phyloP scores from a whole-genome alignment of 2,329 filamentous ascomycete species.

The Neopestalotiopsis sp. region DNA sequence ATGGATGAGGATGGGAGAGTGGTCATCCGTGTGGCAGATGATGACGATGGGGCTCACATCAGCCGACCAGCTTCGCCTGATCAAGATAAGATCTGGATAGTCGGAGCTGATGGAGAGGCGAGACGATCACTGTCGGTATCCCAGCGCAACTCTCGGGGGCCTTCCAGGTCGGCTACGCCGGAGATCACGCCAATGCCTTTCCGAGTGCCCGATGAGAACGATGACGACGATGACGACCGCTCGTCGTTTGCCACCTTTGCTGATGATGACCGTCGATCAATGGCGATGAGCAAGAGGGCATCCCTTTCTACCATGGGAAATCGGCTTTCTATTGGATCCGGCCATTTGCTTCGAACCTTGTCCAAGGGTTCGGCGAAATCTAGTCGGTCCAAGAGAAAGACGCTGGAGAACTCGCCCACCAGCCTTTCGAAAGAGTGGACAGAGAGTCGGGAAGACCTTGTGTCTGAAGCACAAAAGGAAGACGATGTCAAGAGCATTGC shows the following conservation, averaged over 20 bases:
- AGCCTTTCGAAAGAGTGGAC: slow-evolving; percentile 26
- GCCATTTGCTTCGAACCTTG: slow-evolving; percentile 47
- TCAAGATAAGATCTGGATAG: slow-evolving; percentile 39
- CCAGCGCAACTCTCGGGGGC: slow-evolving; percentile 30
- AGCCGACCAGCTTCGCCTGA: slow-evolving; percentile 26
- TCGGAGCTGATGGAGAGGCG: slow-evolving; percentile 36
- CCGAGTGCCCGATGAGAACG: slow-evolving; percentile 52
- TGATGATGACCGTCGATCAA: slow-evolving; percentile 53
- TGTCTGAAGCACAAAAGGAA: slow-evolving; percentile 41
- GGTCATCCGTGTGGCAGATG: slow-evolving; percentile 54
- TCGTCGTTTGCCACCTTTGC: slow-evolving; percentile 76
- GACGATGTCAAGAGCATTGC: slow-evolving; percentile 58
- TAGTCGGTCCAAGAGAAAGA: slow-evolving; percentile 32
- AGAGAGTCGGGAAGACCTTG: slow-evolving; percentile 53
- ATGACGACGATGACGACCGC: slow-evolving; percentile 52
- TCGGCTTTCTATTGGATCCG: slow-evolving; percentile 54
- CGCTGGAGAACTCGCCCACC: slow-evolving; percentile 24
- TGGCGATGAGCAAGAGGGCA: slow-evolving; percentile 34
- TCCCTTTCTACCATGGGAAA: slow-evolving; percentile 46
- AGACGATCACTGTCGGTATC: slow-evolving; percentile 33
- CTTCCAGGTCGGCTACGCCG: slow-evolving; percentile 50
- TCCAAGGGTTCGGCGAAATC: slow-evolving; percentile 41
- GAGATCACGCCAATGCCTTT: slow-evolving; percentile 71
- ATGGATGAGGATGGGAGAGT: slow-evolving; percentile 50
- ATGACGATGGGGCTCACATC: slow-evolving; percentile 41